phyloP scores from a whole-genome alignment of 2,329 filamentous ascomycete genomes.

The Westerdykella sp. region DNA sequence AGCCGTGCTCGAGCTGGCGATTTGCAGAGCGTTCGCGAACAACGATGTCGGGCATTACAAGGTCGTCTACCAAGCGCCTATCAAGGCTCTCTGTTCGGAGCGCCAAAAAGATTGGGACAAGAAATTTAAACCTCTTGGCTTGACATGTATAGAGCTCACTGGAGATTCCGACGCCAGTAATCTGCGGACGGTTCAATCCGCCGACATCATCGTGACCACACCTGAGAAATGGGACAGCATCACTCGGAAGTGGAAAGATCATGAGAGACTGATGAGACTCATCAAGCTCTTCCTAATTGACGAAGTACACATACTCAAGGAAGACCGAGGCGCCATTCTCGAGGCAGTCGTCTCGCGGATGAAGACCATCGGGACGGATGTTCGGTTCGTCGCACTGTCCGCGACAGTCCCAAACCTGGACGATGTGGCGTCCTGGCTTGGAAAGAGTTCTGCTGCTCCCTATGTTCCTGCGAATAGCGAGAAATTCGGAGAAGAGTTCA shows the following conservation, averaged over 20 bases:
- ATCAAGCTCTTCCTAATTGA: constrained; percentile 79
- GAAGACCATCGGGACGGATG: constrained; percentile 69
- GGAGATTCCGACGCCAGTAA: constrained; percentile 69
- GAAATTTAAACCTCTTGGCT: constrained; percentile 63
- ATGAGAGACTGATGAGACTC: constrained; percentile 65
- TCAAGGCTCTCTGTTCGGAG: constrained; percentile 75
- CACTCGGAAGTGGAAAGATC: constrained; percentile 80
- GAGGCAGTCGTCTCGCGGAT: constrained; percentile 82
- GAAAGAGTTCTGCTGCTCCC: constrained; percentile 55
- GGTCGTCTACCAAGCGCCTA: constrained; percentile 78
- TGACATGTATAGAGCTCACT: constrained; percentile 71
- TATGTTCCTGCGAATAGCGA: constrained; percentile 60
- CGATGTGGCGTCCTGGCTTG: constrained; percentile 76
- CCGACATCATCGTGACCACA: constrained; percentile 78
- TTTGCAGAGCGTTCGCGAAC: constrained; percentile 61
- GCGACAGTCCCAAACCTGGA: constrained; percentile 77
- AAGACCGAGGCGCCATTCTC: constrained; percentile 69
- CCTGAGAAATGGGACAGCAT: constrained; percentile 91
- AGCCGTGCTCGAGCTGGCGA: constrained; percentile 71
- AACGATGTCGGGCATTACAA: constrained; percentile 61
- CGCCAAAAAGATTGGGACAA: constrained; percentile 68
- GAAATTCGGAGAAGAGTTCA: constrained; percentile 70
- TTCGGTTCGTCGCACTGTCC: constrained; percentile 75
- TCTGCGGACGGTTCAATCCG: constrained; percentile 62
- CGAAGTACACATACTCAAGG: constrained; percentile 81